phyloP scores from a whole-genome alignment of 257 asterid species.

The Thymus quinquecostatus region DNA sequence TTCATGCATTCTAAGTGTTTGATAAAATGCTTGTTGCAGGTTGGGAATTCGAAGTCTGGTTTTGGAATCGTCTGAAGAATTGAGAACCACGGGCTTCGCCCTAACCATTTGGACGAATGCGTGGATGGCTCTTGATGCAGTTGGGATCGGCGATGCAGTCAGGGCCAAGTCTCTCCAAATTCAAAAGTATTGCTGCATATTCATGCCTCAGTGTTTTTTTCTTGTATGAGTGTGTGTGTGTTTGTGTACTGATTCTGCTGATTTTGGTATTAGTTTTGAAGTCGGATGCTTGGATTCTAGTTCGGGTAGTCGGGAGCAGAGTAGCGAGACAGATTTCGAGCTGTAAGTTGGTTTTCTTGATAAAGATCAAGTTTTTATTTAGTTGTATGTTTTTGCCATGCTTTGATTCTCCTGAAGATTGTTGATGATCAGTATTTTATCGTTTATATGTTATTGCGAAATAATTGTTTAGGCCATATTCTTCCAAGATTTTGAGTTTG shows the following conservation, averaged over 20 bases:
- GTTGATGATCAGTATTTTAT: background rate
- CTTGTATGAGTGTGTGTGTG: background rate
- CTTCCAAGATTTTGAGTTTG: slow-evolving; percentile 33
- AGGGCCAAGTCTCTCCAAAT: slow-evolving; percentile 48
- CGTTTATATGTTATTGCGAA: background rate
- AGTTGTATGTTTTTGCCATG: background rate
- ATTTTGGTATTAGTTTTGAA: slow-evolving; percentile 28
- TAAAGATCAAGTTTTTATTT: background rate
- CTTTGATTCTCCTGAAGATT: background rate
- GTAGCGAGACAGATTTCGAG: slow-evolving; percentile 29
- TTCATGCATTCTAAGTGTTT: background rate
- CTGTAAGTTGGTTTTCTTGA: slow-evolving; percentile 32
- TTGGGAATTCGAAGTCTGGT: slow-evolving; percentile 69
- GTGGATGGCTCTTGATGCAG: slow-evolving; percentile 80
- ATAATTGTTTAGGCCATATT: background rate
- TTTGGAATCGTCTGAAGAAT: slow-evolving; percentile 70
- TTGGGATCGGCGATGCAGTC: slow-evolving; percentile 63
- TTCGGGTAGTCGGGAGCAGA: slow-evolving; percentile 28
- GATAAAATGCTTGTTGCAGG: slow-evolving; percentile 36
- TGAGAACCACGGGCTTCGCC: slow-evolving; percentile 78
- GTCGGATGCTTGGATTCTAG: slow-evolving; percentile 46
- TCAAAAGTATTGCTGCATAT: slow-evolving; percentile 40
- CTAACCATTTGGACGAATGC: slow-evolving; percentile 71
- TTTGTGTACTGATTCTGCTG: background rate
- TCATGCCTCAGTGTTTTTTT: background rate